Percentiles rank a stretch among this genome's conserved stretches.
Evolutionary conservation across 208 protist species (phyloP).

Genomic region (Crithidia brevicula): DNA sequence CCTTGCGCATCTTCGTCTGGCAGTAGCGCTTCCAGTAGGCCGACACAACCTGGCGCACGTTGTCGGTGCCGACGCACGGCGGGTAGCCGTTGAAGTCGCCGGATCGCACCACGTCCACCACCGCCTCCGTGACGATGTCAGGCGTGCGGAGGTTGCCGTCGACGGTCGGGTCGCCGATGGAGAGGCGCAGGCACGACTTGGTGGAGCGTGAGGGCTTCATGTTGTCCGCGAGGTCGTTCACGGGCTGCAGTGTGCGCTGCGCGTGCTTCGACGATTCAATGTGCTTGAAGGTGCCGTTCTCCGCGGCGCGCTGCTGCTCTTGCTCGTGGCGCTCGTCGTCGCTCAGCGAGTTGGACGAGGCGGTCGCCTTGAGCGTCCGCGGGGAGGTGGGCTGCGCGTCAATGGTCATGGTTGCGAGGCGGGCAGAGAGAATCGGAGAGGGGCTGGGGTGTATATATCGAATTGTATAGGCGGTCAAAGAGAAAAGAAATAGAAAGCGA

Average conservation of each 20-base stretch:
- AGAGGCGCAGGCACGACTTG: conserved; percentile 49
- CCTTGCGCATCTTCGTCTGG: conserved; percentile 36
- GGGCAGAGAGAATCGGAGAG: neutral
- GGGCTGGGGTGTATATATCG: too few species aligned
- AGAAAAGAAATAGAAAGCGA: conserved; percentile 6
- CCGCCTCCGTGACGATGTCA: conserved; percentile 44
- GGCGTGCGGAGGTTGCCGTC: conserved; percentile 74
- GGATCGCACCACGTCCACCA: conserved; percentile 59
- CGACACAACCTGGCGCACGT: conserved; percentile 61
- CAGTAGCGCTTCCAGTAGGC: conserved; percentile 52
- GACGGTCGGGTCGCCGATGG: conserved; percentile 79
- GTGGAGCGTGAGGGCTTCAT: conserved; percentile 68
- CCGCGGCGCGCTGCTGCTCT: conserved; percentile 21
- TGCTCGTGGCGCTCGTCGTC: conserved; percentile 20
- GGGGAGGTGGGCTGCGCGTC: conserved; percentile 20
- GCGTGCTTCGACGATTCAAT: conserved; percentile 47
- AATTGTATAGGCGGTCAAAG: too few species aligned
- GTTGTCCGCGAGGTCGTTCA: conserved; percentile 85
- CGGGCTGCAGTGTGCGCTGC: conserved; percentile 74
- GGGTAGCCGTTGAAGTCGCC: conserved; percentile 81
- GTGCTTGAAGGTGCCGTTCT: conserved; percentile 25
- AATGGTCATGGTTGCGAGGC: conserved; percentile 16
- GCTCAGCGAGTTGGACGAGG: conserved; percentile 4
- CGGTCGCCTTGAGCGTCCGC: conserved; percentile 1
- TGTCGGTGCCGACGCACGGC: conserved; percentile 51